Evolutionary conservation across 78 protist genomes (phyloP), one percentile per base, ranked within the genome.

Genomic region (Ministeria vibrans): DNA sequence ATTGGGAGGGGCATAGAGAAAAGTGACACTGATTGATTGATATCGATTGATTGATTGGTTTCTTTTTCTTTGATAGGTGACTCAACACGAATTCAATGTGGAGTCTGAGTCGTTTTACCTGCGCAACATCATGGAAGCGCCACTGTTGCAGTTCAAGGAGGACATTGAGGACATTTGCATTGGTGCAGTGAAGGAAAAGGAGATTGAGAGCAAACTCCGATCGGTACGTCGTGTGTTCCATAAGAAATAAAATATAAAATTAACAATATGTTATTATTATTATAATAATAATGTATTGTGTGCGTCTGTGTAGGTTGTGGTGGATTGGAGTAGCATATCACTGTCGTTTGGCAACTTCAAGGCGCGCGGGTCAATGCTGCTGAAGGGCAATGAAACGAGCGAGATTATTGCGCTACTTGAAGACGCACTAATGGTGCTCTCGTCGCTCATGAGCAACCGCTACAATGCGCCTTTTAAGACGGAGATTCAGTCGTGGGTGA

Each of bases 111-210:
- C 42, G 39, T 88, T 90, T 70, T 53, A 62, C 45, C 80, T 93
- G 49, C 43, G 62, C 30, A 71, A 80, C 64, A 30, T 93, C 30
- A 61, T 87, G 27, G 91, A 82, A 13, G 82, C 82, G 20, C 49
- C 61, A 28, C 66, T 93, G 72, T 63, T 87, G 27, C 49, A 55
- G 59, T 0, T 28, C 74, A 34, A 11, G 28, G 93, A 88, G 39
- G 94, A 93, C 38, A 69, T 93, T 7, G 89, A 88, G 63, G 96
- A 93, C 32, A 83, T 93, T 66, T 30, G 83, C 42, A 78, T 51
- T 28, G 86, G 84, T 30, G 84, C 92, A 34, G 86, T 79, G 23
- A 83, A 82, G 76, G 95, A 92, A 77, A 63, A 83, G 2, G 91
- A 88, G 28, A 92, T 92, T 43, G 95, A 92, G 83, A 38, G 2